phyloP scores from a whole-genome alignment of 345 rosid species.

The Aquilaria yunnanensis region DNA sequence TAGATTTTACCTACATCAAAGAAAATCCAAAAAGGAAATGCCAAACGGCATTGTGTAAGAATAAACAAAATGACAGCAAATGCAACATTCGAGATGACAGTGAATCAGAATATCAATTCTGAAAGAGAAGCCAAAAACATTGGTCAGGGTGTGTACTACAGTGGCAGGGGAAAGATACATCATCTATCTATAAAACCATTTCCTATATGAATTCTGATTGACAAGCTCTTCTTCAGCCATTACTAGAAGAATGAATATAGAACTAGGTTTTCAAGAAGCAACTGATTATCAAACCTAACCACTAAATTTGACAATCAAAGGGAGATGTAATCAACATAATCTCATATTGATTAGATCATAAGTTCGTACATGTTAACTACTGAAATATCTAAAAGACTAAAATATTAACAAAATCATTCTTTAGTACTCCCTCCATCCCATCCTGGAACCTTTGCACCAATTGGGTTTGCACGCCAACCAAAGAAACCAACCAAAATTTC shows the following conservation, averaged over 20 bases:
- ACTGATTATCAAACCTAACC: too few species aligned
- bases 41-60: background rate
- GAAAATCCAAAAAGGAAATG: background rate
- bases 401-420: too few species aligned
- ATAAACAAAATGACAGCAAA: constrained; percentile 10
- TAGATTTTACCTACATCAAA: constrained; percentile 63
- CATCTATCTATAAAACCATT: too few species aligned
- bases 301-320: background rate
- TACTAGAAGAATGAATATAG: background rate
- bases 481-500: too few species aligned
- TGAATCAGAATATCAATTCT: background rate
- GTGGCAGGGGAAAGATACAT: too few species aligned
- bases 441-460: too few species aligned
- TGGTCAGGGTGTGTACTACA: background rate
- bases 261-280: too few species aligned
- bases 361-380: too few species aligned
- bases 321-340: background rate
- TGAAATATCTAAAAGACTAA: too few species aligned
- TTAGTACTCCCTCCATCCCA: background rate
- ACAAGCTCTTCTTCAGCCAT: background rate
- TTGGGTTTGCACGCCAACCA: too few species aligned
- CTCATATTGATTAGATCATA: background rate
- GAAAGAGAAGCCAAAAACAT: background rate
- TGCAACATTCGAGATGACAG: background rate
- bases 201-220: too few species aligned